Conservation (phyloP, 306 rosid species). For the Fagus sylvatica region DNA sequence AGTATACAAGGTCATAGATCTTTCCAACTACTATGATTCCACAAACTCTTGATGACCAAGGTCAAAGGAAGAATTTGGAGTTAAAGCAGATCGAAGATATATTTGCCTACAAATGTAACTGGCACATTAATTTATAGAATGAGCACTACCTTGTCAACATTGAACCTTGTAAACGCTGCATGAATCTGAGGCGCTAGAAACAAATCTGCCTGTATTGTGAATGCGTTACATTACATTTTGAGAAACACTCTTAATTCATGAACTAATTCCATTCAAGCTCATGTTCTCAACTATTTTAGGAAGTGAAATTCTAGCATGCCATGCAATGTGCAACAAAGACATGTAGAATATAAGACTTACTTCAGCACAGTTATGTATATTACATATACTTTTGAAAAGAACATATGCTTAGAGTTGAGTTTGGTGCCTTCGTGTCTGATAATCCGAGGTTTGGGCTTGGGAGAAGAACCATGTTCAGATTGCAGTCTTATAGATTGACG, state of each 20-base stretch:
- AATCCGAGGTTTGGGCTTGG: no score
- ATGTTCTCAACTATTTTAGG: background rate
- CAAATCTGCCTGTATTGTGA: slow-evolving; percentile 74
- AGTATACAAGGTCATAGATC: no score
- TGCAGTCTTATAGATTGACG: background rate
- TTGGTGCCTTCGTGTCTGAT: background rate
- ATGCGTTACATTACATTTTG: slow-evolving; percentile 2
- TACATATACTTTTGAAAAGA: background rate
- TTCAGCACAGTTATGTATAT: background rate
- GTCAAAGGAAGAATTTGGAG: background rate
- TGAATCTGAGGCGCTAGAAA: slow-evolving; percentile 82
- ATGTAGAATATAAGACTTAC: background rate
- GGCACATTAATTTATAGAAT: background rate
- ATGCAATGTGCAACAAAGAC: background rate
- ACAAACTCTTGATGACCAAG: background rate
- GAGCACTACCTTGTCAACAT: slow-evolving; percentile 60
- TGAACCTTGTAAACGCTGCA: slow-evolving; percentile 41
- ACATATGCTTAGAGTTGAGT: background rate
- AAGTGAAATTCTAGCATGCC: background rate
- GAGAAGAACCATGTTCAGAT: background rate
- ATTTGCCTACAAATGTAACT: background rate
- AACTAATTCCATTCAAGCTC: background rate
- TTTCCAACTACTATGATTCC: background rate
- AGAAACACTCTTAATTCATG: background rate
- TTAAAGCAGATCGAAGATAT: background rate